Evolutionary conservation across 2,329 filamentous ascomycete genomes (phyloP), one percentile per base, ranked within the genome.

Genomic region (Clonostachys byssicola): DNA sequence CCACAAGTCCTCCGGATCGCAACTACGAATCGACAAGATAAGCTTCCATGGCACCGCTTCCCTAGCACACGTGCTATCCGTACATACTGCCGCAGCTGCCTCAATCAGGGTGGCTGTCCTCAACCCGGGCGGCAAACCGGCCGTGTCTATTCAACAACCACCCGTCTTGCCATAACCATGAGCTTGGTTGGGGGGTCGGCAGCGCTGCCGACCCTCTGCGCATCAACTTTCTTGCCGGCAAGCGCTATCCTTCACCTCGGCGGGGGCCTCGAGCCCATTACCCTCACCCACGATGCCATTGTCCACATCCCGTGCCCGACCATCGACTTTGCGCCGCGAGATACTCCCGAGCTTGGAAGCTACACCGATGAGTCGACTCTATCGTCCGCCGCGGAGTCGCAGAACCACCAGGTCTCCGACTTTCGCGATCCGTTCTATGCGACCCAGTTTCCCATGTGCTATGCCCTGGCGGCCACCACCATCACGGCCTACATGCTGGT

Each of bases 401-500:
- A 63, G n/a, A 61, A 64, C 43, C 63, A 65, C 23, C 62, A 68
- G 36, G 67, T 85, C 52, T 80, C 85, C 50, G 83, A 91, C 64
- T 81, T 89, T 47, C 78, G 81, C 52, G 89, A 95, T 59, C 91
- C 91, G 9, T 99, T 99, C 67, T 96, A 95, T 67, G 87, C 92
- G 47, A 96, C 92, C 36, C 91, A 89, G 17, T 92, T 94, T 41
- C 92, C 94, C 13, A 91, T 95, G 66, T 87, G 89, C 58, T 99
- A 96, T 62, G 92, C 92, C 42, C 87, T 97, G 46, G 91, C 91
- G 47, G 89, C 91, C 14, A 90, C 90, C 16, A 97, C 92, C 1
- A 87, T 96, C 47, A 86, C 95, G 44, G 87, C 91, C 43, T 97
- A 95, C 69, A 87, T 95, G 62, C 81, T 97, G 42, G 86, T 96